These are phyloP conservation scores for Hypoxylon rickii DNA, from an alignment of 495 filamentous ascomycete species.

Conservation along the genomic window DNA sequence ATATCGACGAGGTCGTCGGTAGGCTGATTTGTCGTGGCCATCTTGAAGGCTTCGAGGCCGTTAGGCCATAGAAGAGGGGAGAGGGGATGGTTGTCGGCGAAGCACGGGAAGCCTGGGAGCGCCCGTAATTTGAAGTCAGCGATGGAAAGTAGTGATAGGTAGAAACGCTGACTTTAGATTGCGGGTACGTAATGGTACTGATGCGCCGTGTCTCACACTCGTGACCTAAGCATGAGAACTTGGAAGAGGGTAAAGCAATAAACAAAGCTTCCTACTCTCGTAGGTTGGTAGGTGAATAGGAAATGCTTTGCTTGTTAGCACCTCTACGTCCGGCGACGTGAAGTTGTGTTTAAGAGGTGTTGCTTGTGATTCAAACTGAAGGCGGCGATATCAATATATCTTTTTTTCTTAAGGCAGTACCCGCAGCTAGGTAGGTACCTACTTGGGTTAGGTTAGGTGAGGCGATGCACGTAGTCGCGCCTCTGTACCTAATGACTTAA, in stretches of 20 bases:
- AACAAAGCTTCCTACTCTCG: not conserved
- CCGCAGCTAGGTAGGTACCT: no score
- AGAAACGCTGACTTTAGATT: no score
- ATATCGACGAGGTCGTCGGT: slow-evolving; percentile 33
- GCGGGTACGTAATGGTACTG: not conserved
- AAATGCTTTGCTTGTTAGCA: no score
- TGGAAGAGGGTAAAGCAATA: not conserved
- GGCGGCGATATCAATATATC: no score
- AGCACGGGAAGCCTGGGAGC: not conserved
- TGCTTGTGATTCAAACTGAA: not conserved
- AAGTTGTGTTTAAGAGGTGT: not conserved
- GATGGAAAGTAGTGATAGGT: no score
- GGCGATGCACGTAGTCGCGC: no score
- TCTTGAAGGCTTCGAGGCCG: slow-evolving; percentile 36
- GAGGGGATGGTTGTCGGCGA: not conserved
- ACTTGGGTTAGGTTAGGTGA: no score
- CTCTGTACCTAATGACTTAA: no score
- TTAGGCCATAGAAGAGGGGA: no score
- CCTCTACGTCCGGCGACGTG: not conserved
- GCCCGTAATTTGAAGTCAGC: not conserved
- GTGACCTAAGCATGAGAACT: not conserved
- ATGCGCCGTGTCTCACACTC: no score
- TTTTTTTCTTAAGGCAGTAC: no score
- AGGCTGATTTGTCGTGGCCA: slow-evolving; percentile 38
- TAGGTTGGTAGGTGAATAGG: not conserved